Evolutionary conservation across 2,329 filamentous ascomycete species (phyloP).

Genomic region (Clonostachys rosea): DNA sequence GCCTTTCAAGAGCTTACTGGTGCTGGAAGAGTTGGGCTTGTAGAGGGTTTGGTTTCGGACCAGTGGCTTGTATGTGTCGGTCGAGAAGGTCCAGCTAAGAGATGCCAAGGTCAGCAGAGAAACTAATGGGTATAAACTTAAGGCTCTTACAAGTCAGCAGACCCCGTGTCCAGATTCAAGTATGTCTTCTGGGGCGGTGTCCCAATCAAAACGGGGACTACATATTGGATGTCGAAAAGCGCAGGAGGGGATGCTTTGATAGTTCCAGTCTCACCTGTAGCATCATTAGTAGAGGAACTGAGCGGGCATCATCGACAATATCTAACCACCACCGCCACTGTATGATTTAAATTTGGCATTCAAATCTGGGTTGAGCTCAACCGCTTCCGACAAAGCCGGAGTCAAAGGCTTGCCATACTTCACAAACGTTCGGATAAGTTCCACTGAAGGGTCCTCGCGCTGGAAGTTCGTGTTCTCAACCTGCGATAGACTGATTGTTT

Average conservation of each 20-base stretch:
- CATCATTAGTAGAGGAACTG: too few relatives aligned
- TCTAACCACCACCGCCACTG: neutral
- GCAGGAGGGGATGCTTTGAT: conserved; percentile 17
- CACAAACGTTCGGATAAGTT: conserved; percentile 21
- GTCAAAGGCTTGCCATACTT: conserved; percentile 29
- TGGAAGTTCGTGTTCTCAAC: conserved; percentile 22
- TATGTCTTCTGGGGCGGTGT: conserved; percentile 50
- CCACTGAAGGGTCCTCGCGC: conserved; percentile 20
- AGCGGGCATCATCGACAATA: neutral
- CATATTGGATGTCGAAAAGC: conserved; percentile 48
- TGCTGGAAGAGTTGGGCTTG: conserved; percentile 36
- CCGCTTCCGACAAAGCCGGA: conserved; percentile 12
- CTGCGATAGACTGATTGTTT: too few relatives aligned
- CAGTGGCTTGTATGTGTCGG: conserved; percentile 41
- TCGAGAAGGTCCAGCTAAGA: conserved; percentile 63
- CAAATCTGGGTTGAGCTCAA: conserved; percentile 12
- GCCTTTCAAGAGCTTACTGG: conserved; percentile 31
- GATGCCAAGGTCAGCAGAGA: neutral
- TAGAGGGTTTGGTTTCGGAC: conserved; percentile 53
- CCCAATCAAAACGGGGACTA: conserved; percentile 60
- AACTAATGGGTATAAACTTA: neutral
- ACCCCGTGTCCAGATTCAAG: conserved; percentile 65
- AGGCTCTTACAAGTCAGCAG: conserved; percentile 39
- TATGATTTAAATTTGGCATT: conserved; percentile 12
- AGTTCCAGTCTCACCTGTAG: conserved; percentile 9